Conservation (phyloP, 352 stramenopile genomes). For the Globisporangium carolinianum region DNA sequence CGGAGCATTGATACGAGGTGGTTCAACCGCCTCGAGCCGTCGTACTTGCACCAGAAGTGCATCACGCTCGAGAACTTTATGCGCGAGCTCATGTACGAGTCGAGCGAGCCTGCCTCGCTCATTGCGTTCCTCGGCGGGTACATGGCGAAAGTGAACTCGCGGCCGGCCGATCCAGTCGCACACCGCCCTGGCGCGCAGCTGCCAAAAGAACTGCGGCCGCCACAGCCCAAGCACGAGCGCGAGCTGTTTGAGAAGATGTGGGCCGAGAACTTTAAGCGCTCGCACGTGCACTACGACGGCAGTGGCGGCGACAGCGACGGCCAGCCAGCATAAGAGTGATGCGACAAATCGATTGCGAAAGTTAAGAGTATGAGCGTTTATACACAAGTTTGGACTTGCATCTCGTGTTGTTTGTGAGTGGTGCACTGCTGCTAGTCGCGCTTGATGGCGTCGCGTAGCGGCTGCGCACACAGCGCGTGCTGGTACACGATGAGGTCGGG, state of each 20-base stretch:
- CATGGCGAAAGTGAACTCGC: constrained; percentile 71
- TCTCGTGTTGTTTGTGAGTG: no score
- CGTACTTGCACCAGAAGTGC: constrained; percentile 84
- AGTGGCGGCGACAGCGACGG: no score
- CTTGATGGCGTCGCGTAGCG: constrained; percentile 2
- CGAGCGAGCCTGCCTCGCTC: constrained; percentile 54
- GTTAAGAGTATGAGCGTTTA: neutral
- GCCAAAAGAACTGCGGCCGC: constrained; percentile 84
- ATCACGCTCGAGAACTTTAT: constrained; percentile 87
- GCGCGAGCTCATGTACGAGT: constrained; percentile 87
- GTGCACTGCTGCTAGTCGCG: no score
- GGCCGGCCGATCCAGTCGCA: constrained; percentile 52
- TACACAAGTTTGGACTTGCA: no score
- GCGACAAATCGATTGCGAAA: constrained; percentile 4
- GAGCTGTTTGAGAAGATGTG: constrained; percentile 96
- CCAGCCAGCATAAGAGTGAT: neutral
- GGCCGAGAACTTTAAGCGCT: constrained; percentile 95
- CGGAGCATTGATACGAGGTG: constrained; percentile 73
- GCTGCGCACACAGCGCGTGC: constrained; percentile 39
- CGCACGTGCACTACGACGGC: constrained; percentile 61
- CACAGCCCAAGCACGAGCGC: constrained; percentile 91
- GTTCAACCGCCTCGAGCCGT: constrained; percentile 84
- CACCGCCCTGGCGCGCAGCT: constrained; percentile 67
- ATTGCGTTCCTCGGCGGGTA: constrained; percentile 82
- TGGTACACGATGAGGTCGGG: constrained; percentile 75